Base-by-base conservation (phyloP, 1,284 basidiomycete genomes). In the Malassezia restricta region DNA sequence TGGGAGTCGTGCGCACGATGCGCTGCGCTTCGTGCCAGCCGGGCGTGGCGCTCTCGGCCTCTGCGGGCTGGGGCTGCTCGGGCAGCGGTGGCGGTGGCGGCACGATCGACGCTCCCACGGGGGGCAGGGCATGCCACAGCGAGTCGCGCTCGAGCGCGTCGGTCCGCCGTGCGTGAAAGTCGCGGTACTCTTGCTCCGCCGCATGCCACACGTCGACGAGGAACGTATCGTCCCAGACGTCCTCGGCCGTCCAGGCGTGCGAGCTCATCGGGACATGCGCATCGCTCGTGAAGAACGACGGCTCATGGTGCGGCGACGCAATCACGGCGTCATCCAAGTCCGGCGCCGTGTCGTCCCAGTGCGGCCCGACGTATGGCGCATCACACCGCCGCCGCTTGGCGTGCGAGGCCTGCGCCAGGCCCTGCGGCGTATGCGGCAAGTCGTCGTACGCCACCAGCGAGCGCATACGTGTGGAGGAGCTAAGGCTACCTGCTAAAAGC, bases 211-310 rank as follows among this genome's bases (percentile, higher is more conserved):
- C 48, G 14, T 57, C 53, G 32, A 55, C 24, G 4, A 61, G 45
- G n/a, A 47, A 51, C 6, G 17, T 40, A 42, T 61, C 58, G 49
- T 61, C 58, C 58, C 58, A 61, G 3, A 61, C 42, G 7, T 61
- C 56, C 11, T 49, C 43, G 3, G 47, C 35, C 3, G 39, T 38
- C 8, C 51, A 43, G 27, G 44, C 28, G 27, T 24, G 33, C 1
- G 9, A 24, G 40, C 38, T 17, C 24, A 24, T 20, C 30, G 41
- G 31, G n/a, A 42, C 15, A 40, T 43, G 27, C 27, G n/a, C 29
- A 32, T 27, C 17, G 41, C 33, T 14, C 11, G 39, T 42, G 8
- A 48, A 20, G 28, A 55, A 47, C 7, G 47, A 43, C 4, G 48
- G 27, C 6, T 49, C 39, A 6, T 17, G 14, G 15, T 35, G 35